Conservation (phyloP, 345 rosid genomes). For the Xanthoceras sorbifolium region DNA sequence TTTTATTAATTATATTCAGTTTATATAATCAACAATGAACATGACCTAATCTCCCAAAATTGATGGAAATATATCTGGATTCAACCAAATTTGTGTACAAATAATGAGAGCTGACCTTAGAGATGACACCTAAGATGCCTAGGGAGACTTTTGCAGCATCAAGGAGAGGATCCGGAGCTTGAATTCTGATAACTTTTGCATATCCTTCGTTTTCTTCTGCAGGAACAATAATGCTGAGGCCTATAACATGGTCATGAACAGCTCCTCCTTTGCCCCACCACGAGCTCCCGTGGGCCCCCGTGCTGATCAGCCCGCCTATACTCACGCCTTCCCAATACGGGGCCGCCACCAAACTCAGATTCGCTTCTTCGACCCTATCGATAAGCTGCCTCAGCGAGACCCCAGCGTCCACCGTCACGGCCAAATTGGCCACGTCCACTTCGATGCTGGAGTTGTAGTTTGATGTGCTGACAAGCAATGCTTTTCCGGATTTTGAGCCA, state of each 20-base stretch:
- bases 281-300: slow-evolving; percentile 96
- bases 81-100: background rate
- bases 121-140: slow-evolving; percentile 76
- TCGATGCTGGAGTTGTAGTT: slow-evolving; percentile 48
- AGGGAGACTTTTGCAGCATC: slow-evolving; percentile 75
- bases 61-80: background rate
- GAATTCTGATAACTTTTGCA: slow-evolving; percentile 60
- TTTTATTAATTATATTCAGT: background rate
- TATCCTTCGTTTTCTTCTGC: slow-evolving; percentile 55
- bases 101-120: slow-evolving; percentile 56
- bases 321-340: slow-evolving; percentile 98
- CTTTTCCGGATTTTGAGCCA: slow-evolving; percentile 13
- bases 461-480: slow-evolving; percentile 70
- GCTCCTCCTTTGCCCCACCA: slow-evolving; percentile 97
- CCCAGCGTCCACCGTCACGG: slow-evolving; percentile 73
- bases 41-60: background rate
- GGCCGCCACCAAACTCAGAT: slow-evolving; percentile 68
- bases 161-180: slow-evolving; percentile 55
- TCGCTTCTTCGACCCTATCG: slow-evolving; percentile 62
- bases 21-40: background rate
- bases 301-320: slow-evolving; percentile 75
- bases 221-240: slow-evolving; percentile 64
- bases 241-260: slow-evolving; percentile 82
- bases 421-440: slow-evolving; percentile 45
- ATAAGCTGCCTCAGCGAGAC: slow-evolving; percentile 63